Conservation (phyloP, 2,329 filamentous ascomycete genomes). For the Ceratocystis cacaofunesta region DNA sequence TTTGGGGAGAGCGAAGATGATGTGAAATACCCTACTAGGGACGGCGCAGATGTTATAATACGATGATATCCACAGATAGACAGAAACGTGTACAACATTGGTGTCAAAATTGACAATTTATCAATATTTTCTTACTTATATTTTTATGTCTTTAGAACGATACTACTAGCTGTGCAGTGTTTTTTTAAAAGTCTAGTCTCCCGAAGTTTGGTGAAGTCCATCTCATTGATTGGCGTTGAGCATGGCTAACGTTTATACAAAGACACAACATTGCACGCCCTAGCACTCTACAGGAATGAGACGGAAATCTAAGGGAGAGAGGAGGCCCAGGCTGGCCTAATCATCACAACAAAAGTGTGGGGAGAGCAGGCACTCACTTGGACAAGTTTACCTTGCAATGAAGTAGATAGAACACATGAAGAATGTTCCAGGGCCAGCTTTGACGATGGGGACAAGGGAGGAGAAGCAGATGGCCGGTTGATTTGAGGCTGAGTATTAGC, state of each 20-base stretch:
- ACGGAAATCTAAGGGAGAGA: neutral
- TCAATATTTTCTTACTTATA: constrained; percentile 3
- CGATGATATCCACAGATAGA: constrained; percentile 17
- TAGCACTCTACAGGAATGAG: neutral
- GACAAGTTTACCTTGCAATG: neutral
- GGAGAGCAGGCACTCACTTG: neutral
- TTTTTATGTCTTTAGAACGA: neutral
- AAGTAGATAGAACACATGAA: neutral
- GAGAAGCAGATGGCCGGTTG: neutral
- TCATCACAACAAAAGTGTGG: neutral
- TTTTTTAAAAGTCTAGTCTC: no score
- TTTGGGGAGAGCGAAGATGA: neutral
- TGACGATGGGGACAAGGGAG: neutral
- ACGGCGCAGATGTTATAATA: constrained; percentile 17
- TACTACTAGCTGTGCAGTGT: no score
- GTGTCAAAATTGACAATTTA: constrained; percentile 8
- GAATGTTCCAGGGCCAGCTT: neutral
- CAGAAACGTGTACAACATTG: constrained; percentile 17
- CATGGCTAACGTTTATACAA: neutral
- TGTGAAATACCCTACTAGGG: neutral
- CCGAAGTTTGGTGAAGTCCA: no score
- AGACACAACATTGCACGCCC: neutral
- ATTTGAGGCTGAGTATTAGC: neutral
- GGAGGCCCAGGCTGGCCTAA: neutral
- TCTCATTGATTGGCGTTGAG: no score